These are phyloP conservation scores for Ceratonia siliqua DNA, from an alignment of 306 rosid species.

Conservation along the genomic window DNA sequence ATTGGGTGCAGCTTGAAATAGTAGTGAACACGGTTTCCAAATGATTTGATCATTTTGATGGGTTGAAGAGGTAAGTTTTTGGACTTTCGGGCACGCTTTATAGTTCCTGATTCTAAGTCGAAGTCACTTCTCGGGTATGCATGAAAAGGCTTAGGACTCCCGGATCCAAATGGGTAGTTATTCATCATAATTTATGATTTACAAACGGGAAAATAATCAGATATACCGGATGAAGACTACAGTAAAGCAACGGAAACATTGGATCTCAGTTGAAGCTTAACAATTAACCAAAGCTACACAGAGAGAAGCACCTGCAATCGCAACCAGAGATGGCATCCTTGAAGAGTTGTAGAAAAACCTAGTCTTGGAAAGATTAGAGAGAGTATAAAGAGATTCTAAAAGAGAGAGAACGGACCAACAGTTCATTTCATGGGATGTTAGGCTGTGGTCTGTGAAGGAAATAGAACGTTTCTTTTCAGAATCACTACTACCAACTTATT, in stretches of 20 bases:
- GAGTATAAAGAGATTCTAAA: no score
- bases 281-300: background rate
- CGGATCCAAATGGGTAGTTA: slow-evolving; percentile 58
- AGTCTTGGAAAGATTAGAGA: background rate
- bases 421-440: background rate
- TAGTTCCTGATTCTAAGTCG: slow-evolving; percentile 47
- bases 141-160: slow-evolving; percentile 57
- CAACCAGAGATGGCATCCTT: background rate
- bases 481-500: background rate
- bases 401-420: background rate
- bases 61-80: slow-evolving; percentile 34
- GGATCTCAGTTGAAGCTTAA: background rate
- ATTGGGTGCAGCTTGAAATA: slow-evolving; percentile 53
- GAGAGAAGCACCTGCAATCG: background rate
- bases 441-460: background rate
- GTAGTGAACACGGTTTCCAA: slow-evolving; percentile 44
- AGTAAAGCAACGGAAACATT: background rate
- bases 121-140: slow-evolving; percentile 63
- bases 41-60: slow-evolving; percentile 54
- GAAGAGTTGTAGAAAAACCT: background rate
- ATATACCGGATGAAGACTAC: slow-evolving; percentile 6
- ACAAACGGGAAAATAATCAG: background rate
- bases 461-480: background rate
- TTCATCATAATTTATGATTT: slow-evolving; percentile 43
- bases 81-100: slow-evolving; percentile 46